Conservation (phyloP, 352 stramenopile genomes). For the Phytophthora idaei region DNA sequence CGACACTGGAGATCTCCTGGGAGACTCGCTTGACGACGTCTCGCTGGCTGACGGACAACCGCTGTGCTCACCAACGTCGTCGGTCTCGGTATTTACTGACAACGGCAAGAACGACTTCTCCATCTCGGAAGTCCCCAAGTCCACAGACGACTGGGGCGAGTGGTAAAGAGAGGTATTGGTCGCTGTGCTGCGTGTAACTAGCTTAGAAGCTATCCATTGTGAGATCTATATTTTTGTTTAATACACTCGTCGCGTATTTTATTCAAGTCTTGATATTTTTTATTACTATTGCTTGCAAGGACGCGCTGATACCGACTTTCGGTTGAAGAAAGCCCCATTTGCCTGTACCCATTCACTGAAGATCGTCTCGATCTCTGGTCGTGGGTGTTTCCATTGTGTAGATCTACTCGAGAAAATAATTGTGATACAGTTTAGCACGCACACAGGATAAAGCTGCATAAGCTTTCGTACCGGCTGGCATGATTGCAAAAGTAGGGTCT, state of each 20-base stretch:
- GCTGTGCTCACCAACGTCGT: conserved; percentile 47
- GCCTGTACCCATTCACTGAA: conserved; percentile 82
- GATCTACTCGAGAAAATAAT: conserved; percentile 41
- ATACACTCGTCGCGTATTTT: conserved; percentile 17
- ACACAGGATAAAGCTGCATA: neutral
- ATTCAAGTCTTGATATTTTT: neutral
- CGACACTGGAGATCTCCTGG: conserved; percentile 21
- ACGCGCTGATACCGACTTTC: conserved; percentile 22
- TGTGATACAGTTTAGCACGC: neutral
- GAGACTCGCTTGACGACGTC: conserved; percentile 46
- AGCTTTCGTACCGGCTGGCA: conserved; percentile 50
- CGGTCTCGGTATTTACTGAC: conserved; percentile 50
- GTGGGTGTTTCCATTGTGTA: conserved; percentile 87
- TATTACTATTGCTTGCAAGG: conserved; percentile 18
- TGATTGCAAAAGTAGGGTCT: conserved; percentile 88
- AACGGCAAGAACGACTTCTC: conserved; percentile 44
- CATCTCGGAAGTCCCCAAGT: conserved; percentile 19
- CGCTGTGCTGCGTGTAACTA: conserved; percentile 25
- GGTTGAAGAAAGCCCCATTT: conserved; percentile 58
- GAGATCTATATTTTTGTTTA: conserved; percentile 18
- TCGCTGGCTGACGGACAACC: conserved; percentile 43
- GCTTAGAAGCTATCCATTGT: conserved; percentile 7
- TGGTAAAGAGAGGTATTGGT: conserved; percentile 45
- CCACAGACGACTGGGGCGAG: conserved; percentile 67
- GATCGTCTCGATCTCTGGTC: conserved; percentile 71